Conservation (phyloP, 179 eudicot genomes). For the Kewa caespitosa region DNA sequence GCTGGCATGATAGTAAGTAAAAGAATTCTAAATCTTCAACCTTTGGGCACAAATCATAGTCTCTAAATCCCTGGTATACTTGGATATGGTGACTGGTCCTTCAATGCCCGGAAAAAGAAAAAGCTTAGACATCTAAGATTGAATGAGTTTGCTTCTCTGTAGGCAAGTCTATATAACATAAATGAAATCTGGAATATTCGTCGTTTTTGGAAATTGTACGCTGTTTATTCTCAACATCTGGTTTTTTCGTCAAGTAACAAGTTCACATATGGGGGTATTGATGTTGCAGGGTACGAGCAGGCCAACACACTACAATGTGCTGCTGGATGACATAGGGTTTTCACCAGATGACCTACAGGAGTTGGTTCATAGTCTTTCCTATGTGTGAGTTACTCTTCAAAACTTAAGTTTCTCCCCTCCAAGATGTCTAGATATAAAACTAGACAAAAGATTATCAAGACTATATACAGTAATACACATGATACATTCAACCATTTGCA, state of each 20-base stretch:
- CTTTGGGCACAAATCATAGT: too few species aligned
- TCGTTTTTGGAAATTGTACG: not conserved
- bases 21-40: too few species aligned
- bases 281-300: constrained; percentile 22
- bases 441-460: not conserved
- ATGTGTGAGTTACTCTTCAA: constrained; percentile 12
- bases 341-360: constrained; percentile 25
- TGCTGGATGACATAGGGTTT: constrained; percentile 12
- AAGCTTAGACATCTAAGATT: too few species aligned
- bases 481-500: not conserved
- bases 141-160: too few species aligned
- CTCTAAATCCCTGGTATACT: too few species aligned
- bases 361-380: constrained; percentile 23
- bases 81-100: too few species aligned
- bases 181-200: not conserved
- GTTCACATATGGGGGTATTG: too few species aligned
- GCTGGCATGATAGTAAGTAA: constrained; percentile 67
- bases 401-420: not conserved
- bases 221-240: not conserved
- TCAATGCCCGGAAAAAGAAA: too few species aligned
- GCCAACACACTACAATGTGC: constrained; percentile 25
- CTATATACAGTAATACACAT: too few species aligned
- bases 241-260: not conserved
- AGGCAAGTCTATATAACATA: not conserved
- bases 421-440: not conserved